phyloP scores from a whole-genome alignment of 1,284 basidiomycete genomes.

The Melampsora larici-populina region DNA sequence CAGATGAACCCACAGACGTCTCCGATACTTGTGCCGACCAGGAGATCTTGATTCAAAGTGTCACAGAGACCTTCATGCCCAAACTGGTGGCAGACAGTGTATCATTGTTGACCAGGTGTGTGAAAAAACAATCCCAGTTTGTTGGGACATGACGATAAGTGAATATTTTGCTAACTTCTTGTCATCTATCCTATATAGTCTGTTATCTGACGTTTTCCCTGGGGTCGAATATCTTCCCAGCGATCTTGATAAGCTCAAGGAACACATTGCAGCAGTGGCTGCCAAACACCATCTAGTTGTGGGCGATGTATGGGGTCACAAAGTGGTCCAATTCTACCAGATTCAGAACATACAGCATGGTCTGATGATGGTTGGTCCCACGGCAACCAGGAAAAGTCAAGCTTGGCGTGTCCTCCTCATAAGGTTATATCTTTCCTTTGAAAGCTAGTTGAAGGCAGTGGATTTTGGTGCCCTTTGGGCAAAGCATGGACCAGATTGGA shows the following conservation, averaged over 20 bases:
- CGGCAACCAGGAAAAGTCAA: conserved; percentile 93
- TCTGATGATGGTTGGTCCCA: conserved; percentile 98
- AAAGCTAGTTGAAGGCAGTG: conserved; percentile 89
- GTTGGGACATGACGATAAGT: too few relatives aligned
- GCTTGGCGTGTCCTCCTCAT: conserved; percentile 95
- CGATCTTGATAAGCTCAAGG: conserved; percentile 76
- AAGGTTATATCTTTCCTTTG: conserved; percentile 97
- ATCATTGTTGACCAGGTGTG: conserved; percentile 79
- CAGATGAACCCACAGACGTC: conserved; percentile 58
- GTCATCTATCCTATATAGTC: conserved; percentile 57
- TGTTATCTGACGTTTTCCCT: conserved; percentile 96
- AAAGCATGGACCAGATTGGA: conserved; percentile 97
- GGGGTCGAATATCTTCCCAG: conserved; percentile 87
- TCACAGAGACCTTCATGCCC: conserved; percentile 98
- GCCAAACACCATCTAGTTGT: conserved; percentile 75
- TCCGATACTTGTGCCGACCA: conserved; percentile 78
- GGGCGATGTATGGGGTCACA: conserved; percentile 86
- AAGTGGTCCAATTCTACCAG: conserved; percentile 96
- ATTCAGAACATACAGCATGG: conserved; percentile 99
- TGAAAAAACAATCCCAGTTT: neutral
- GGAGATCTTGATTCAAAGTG: conserved; percentile 96
- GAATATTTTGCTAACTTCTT: too few relatives aligned
- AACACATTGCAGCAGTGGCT: conserved; percentile 83
- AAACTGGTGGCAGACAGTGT: conserved; percentile 98
- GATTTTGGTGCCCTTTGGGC: conserved; percentile 91